Evolutionary conservation across 192 early-diverging fungal genomes (phyloP), one percentile per base, ranked within the genome.

Genomic region (Paraglomus brasilianum): DNA sequence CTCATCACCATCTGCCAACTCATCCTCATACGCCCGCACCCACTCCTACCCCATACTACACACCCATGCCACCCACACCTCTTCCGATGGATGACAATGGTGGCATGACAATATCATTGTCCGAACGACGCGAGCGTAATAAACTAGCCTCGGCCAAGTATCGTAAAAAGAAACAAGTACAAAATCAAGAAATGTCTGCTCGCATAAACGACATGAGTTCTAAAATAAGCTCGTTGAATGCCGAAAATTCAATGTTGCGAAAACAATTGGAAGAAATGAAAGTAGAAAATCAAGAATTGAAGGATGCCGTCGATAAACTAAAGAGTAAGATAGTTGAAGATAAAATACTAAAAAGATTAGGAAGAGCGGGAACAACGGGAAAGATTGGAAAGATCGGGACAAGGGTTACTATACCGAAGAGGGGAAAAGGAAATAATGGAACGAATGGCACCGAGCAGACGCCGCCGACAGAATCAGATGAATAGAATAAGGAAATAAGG

Each of bases 61-160:
- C n/a, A n/a, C n/a, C n/a, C n/a, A n/a, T n/a, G n/a, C n/a, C n/a
- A n/a, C n/a, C n/a, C n/a, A n/a, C n/a, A n/a, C n/a, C n/a, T n/a
- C n/a, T n/a, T n/a, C n/a, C n/a, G n/a, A n/a, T n/a, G n/a, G n/a
- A n/a, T n/a, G n/a, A n/a, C n/a, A n/a, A n/a, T n/a, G n/a, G n/a
- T n/a, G n/a, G n/a, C n/a, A n/a, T n/a, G n/a, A n/a, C 82, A 3
- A 55, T 85, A 6, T 80, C 82, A 5, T 67, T 82, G 9, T 74
- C 75, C n/a, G 85, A 86, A 46, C 50, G 85, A n/a, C 76, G 85
- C 4, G 75, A 84, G 30, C 74, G 85, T 47, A 86, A 86, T 70
- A 86, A 86, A 51, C 77, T 83, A 3, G 85, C 85, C 9, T 84
- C 83, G 4, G 85, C 85, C 1, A 86, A 86, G 56, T 86, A 86